Conservation (phyloP, 306 rosid species). For the Sesbania bispinosa region DNA sequence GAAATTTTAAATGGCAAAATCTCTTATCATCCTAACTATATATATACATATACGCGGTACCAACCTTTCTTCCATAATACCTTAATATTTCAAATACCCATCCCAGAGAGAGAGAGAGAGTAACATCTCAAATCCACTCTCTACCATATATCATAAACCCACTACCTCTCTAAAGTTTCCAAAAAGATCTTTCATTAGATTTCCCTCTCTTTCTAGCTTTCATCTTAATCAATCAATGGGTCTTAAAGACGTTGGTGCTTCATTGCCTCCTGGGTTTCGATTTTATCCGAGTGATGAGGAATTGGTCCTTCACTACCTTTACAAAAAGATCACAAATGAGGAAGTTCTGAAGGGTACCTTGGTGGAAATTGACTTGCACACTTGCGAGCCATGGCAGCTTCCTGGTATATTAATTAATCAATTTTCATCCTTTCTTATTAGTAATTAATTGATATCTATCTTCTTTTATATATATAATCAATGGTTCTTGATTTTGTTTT, state of each 20-base stretch:
- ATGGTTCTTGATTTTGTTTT: too few species aligned
- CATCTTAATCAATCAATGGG: too few species aligned
- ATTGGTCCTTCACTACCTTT: slow-evolving; percentile 86
- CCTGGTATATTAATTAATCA: too few species aligned
- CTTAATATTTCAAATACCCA: slow-evolving; percentile 34
- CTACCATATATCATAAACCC: slow-evolving; percentile 17
- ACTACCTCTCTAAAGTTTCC: background rate
- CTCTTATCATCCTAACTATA: slow-evolving; percentile 35
- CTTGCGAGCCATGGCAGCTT: slow-evolving; percentile 99
- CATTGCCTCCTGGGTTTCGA: slow-evolving; percentile 97
- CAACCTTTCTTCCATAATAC: slow-evolving; percentile 42
- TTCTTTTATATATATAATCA: too few species aligned
- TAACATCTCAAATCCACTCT: too few species aligned
- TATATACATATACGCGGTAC: slow-evolving; percentile 30
- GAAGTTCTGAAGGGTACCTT: slow-evolving; percentile 77
- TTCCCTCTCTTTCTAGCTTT: slow-evolving; percentile 1
- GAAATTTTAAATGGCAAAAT: slow-evolving; percentile 39
- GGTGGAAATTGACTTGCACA: slow-evolving; percentile 88
- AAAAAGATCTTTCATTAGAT: slow-evolving; percentile 17
- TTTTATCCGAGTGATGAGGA: slow-evolving; percentile 95
- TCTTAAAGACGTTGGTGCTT: slow-evolving; percentile 89
- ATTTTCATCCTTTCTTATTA: too few species aligned
- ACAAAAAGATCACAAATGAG: slow-evolving; percentile 81
- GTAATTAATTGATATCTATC: too few species aligned
- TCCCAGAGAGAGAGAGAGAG: too few species aligned